Evolutionary conservation across 2,329 filamentous ascomycete species (phyloP), one percentile per base, ranked within the genome.

Genomic region (Penicillium concentricum): DNA sequence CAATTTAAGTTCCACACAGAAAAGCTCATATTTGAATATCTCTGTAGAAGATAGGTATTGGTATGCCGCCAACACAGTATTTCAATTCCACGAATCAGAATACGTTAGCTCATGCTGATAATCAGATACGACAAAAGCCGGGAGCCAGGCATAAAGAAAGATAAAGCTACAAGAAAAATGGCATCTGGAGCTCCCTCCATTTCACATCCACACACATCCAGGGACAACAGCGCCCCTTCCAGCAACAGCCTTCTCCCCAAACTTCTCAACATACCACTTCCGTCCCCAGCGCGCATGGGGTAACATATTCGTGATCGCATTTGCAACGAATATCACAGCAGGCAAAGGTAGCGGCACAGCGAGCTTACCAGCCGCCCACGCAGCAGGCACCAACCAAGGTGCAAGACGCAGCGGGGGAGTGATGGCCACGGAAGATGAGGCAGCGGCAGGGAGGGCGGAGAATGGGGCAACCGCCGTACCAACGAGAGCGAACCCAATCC

Each of bases 281-380:
- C 86, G 86, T 24, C 93, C 93, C 62, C 86, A 84, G 51, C 94
- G 78, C 16, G 94, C 92, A 67, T 94, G 82, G 12, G 94, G 93
- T 60, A 95, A 73, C 93, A 97, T 99, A 9, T 89, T 87, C n/a
- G 86, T 77, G 49, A 99, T 77, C 76, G 96, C 92, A 72, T 97
- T 97, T 46, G 96, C 62, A 43, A 96, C 68, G 70, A 97, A 97
- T 49, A 83, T 84, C 67, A 92, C 80, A 24, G 91, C 93, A 0
- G 94, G 93, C 46, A 85, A 78, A 69, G 55, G 87, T 83, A 64
- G 89, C 83, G 73, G 68, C 15, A 79, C n/a, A 7, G 66, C 54
- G 16, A 70, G 52, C 13, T 58, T 62, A 24, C 69, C 63, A 7
- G 71, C 65, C 13, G 66, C 38, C 42, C 59, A 67, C 3, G 68